Evolutionary conservation across 1,284 basidiomycete genomes (phyloP).

Genomic region (Puccinia polysora): DNA sequence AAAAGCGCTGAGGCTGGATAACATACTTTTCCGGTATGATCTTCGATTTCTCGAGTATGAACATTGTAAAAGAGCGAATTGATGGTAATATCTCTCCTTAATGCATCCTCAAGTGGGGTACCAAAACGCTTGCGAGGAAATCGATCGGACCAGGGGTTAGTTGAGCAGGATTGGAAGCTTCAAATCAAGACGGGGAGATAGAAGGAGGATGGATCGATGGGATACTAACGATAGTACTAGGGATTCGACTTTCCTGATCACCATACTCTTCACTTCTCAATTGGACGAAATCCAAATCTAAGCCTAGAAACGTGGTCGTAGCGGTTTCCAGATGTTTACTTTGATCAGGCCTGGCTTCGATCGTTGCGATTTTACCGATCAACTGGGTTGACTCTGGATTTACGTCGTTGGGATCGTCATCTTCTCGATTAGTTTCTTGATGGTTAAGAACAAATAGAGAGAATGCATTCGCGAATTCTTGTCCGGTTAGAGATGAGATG

Average conservation of each 20-base stretch:
- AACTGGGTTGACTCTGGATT: constrained; percentile 42
- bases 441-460: constrained; percentile 64
- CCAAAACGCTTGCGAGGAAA: constrained; percentile 73
- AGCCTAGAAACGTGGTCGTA: constrained; percentile 73
- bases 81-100: constrained; percentile 87
- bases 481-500: constrained; percentile 75
- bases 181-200: neutral
- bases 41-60: constrained; percentile 80
- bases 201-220: neutral
- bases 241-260: constrained; percentile 78
- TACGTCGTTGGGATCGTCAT: neutral
- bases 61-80: constrained; percentile 97
- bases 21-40: constrained; percentile 71
- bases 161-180: neutral
- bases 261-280: constrained; percentile 78
- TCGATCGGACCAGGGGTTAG: neutral
- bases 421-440: constrained; percentile 43
- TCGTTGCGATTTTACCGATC: constrained; percentile 62
- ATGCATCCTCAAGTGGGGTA: constrained; percentile 84
- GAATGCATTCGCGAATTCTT: constrained; percentile 79
- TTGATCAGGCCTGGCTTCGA: constrained; percentile 92
- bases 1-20: neutral
- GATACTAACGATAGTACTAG: constrained; percentile 64
- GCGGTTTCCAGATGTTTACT: constrained; percentile 98
- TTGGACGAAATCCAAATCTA: constrained; percentile 92